Evolutionary conservation across 306 rosid genomes (phyloP).

Genomic region (Spatholobus suberectus): DNA sequence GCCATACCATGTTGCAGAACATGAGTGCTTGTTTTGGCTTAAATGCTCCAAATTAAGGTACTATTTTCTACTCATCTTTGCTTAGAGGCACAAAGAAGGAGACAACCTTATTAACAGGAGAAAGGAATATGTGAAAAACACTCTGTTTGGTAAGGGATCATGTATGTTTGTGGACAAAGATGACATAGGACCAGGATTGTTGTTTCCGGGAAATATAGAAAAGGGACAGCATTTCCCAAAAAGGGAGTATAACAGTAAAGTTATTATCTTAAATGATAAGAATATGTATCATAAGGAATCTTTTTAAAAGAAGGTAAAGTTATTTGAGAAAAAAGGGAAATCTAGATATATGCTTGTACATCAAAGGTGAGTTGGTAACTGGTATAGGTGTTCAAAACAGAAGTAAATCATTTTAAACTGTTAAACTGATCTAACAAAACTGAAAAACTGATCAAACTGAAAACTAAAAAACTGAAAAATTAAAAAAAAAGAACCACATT

Average conservation of each 20-base stretch:
- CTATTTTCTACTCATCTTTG: conserved; percentile 14
- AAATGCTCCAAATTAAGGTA: conserved; percentile 24
- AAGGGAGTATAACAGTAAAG: neutral
- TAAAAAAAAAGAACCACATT: no score
- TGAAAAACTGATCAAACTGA: neutral
- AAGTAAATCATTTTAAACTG: neutral
- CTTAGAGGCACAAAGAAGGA: neutral
- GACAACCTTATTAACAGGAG: conserved; percentile 23
- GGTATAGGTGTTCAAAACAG: neutral
- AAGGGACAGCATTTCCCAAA: neutral
- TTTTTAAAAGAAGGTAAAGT: neutral
- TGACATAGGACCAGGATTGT: neutral
- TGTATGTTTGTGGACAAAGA: conserved; percentile 29
- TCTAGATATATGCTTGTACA: neutral
- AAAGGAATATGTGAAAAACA: conserved; percentile 19
- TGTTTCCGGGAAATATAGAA: conserved; percentile 20
- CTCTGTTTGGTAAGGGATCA: conserved; percentile 20
- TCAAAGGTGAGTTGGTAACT: neutral
- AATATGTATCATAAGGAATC: neutral
- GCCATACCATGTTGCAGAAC: conserved; percentile 29
- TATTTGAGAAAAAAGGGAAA: neutral
- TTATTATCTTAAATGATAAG: neutral
- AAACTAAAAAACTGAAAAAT: neutral
- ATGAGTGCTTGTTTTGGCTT: conserved; percentile 2
- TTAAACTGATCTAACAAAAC: neutral